phyloP scores from a whole-genome alignment of 202 grass and related monocot genomes.

The Brachypodium distachyon region DNA sequence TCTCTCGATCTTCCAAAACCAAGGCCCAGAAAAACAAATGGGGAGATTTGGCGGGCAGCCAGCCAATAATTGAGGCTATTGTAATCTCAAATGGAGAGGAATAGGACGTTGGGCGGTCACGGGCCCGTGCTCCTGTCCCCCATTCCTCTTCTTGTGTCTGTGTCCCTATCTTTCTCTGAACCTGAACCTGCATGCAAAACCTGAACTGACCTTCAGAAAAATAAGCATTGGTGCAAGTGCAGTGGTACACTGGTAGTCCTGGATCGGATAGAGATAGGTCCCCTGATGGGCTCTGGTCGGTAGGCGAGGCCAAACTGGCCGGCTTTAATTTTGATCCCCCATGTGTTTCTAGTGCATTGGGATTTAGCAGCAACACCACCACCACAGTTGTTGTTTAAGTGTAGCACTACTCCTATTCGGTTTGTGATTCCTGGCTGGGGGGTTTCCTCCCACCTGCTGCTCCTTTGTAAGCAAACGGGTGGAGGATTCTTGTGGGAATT shows the following conservation, averaged over 20 bases:
- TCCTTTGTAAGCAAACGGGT: background rate
- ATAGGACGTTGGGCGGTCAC: background rate
- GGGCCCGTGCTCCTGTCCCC: background rate
- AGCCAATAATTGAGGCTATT: constrained; percentile 29
- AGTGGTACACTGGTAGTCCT: background rate
- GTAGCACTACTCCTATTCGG: background rate
- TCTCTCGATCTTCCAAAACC: no score
- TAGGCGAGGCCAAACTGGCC: background rate
- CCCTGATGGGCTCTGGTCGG: constrained; percentile 19
- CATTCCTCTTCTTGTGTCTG: background rate
- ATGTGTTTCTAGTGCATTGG: background rate
- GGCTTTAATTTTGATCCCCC: background rate
- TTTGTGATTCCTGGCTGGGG: background rate
- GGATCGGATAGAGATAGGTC: background rate
- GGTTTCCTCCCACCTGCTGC: background rate
- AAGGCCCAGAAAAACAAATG: no score
- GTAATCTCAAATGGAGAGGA: background rate
- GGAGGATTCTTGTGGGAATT: background rate
- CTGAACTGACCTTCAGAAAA: background rate
- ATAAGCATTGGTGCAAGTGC: background rate
- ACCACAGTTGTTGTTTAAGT: no score
- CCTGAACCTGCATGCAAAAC: background rate
- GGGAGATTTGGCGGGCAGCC: constrained; percentile 12
- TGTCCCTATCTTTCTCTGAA: background rate
- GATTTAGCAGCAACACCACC: no score